Conservation (phyloP, 225 moss, liverwort and hornwort genomes). For the Sphagnum contortum region DNA sequence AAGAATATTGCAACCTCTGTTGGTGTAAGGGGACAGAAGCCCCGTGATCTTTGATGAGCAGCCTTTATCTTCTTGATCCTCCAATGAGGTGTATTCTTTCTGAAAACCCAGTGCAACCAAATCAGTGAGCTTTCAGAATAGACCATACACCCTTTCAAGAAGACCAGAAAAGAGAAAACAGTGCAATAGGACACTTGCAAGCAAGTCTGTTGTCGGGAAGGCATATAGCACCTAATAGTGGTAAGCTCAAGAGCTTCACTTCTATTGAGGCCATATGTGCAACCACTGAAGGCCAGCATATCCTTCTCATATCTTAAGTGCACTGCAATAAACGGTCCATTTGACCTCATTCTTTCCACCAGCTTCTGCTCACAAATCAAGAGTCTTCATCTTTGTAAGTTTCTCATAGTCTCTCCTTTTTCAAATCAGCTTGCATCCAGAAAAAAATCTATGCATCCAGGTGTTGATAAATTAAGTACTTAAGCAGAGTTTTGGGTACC, state of each 20-base stretch:
- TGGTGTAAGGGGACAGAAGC: slow-evolving; percentile 90
- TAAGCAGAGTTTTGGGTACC: slow-evolving; percentile 19
- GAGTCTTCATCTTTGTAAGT: neutral
- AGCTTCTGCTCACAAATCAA: slow-evolving; percentile 45
- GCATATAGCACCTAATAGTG: slow-evolving; percentile 33
- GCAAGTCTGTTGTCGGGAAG: too few species aligned
- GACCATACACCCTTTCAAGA: neutral
- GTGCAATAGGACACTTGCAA: neutral
- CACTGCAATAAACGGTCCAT: slow-evolving; percentile 77
- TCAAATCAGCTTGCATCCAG: neutral
- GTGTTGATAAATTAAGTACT: neutral
- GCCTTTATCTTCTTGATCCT: slow-evolving; percentile 66
- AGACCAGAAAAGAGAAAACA: neutral
- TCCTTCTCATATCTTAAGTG: slow-evolving; percentile 97
- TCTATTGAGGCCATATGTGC: slow-evolving; percentile 63
- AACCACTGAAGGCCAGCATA: slow-evolving; percentile 95
- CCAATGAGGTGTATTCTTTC: slow-evolving; percentile 74
- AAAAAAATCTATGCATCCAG: neutral
- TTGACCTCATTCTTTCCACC: slow-evolving; percentile 69
- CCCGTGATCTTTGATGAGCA: slow-evolving; percentile 57
- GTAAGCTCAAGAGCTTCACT: slow-evolving; percentile 65
- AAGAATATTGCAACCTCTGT: slow-evolving; percentile 86
- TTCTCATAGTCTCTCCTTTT: neutral
- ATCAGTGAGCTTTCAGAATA: neutral
- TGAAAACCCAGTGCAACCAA: slow-evolving; percentile 12